Conservation (phyloP, 2,329 filamentous ascomycete species). For the Geosmithia morbida region DNA sequence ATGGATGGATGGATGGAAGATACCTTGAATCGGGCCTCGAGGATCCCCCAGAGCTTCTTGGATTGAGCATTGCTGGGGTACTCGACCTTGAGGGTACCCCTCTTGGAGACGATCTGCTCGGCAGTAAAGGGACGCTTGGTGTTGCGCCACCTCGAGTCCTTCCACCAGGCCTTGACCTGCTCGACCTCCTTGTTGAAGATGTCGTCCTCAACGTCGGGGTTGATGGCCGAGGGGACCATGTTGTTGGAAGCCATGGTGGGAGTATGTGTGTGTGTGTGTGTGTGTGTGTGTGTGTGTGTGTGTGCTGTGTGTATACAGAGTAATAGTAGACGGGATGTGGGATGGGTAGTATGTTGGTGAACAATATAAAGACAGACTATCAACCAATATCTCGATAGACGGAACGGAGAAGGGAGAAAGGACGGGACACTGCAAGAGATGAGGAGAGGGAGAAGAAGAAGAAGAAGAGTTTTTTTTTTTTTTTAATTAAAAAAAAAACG, state of each 20-base stretch:
- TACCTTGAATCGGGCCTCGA: constrained; percentile 79
- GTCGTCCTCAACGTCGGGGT: constrained; percentile 44
- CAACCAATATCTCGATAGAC: too few relatives aligned
- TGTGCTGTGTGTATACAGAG: too few relatives aligned
- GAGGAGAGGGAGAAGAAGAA: not conserved
- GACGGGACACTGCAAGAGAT: too few relatives aligned
- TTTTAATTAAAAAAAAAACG: not conserved
- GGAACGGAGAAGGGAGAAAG: too few relatives aligned
- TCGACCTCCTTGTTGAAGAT: constrained; percentile 72
- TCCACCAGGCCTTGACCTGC: constrained; percentile 90
- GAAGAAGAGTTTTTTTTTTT: too few relatives aligned
- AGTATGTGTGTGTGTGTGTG: not conserved
- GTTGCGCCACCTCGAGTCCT: constrained; percentile 77
- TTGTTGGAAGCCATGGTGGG: constrained; percentile 44
- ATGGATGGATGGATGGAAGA: constrained; percentile 9
- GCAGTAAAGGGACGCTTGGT: constrained; percentile 90
- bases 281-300: too few relatives aligned
- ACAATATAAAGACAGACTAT: not conserved
- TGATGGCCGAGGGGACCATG: constrained; percentile 43
- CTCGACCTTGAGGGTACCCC: constrained; percentile 78
- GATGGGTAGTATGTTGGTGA: not conserved
- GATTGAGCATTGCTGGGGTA: constrained; percentile 81
- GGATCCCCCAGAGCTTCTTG: constrained; percentile 88
- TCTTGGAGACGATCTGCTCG: constrained; percentile 92
- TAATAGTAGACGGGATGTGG: not conserved